Percentiles rank a stretch among this genome's conserved stretches.
phyloP scores from a whole-genome alignment of 1,284 basidiomycete genomes.

The Phellopilus nigrolimitatus region DNA sequence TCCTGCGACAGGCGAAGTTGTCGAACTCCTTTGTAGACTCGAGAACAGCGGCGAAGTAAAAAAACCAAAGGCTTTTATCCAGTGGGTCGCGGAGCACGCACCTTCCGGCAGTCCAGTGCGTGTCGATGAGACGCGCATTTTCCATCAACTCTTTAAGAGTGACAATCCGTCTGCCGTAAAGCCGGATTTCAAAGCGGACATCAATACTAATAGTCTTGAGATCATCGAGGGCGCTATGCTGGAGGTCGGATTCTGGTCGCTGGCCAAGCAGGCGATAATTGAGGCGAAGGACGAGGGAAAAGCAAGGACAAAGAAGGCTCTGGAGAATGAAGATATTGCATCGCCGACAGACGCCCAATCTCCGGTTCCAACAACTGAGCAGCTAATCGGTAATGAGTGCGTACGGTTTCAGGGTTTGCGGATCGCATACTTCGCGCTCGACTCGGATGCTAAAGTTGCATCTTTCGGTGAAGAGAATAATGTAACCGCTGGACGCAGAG shows the following conservation, averaged over 20 bases:
- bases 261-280: conserved; percentile 67
- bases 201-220: conserved; percentile 79
- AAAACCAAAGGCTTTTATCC: conserved; percentile 95
- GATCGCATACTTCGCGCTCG: conserved; percentile 93
- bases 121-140: conserved; percentile 89
- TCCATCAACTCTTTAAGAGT: conserved; percentile 91
- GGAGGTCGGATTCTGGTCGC: conserved; percentile 85
- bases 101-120: conserved; percentile 75
- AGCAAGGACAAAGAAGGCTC: conserved; percentile 60
- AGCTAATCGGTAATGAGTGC: conserved; percentile 88
- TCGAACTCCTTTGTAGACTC: conserved; percentile 75
- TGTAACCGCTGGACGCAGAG: conserved; percentile 40
- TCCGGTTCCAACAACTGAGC: conserved; percentile 70
- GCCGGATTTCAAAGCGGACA: conserved; percentile 70
- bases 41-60: conserved; percentile 65
- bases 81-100: conserved; percentile 92
- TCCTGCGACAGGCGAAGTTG: conserved; percentile 63
- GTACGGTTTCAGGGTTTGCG: conserved; percentile 96
- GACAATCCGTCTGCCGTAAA: conserved; percentile 78
- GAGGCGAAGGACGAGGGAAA: conserved; percentile 68
- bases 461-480: conserved; percentile 54
- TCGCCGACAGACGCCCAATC: conserved; percentile 41
- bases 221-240: conserved; percentile 77
- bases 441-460: conserved; percentile 74
- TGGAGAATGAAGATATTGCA: conserved; percentile 41